Base-by-base conservation (phyloP, 805 yeast species). In the Lipomyces orientalis region DNA sequence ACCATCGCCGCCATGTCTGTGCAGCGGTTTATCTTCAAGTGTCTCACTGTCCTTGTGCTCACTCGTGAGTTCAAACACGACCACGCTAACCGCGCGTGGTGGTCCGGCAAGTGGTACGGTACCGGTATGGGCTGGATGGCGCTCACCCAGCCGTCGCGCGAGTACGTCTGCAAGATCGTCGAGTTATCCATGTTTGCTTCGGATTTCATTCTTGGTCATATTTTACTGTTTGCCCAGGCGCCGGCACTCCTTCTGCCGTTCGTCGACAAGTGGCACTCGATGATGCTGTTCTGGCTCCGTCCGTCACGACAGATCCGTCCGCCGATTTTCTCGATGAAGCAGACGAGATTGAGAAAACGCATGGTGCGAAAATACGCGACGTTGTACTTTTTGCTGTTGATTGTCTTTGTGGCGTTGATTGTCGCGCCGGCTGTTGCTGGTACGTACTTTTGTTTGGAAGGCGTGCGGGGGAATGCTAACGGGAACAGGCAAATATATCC, bases 61-160 rank as follows among this genome's bases (percentile, higher is more conserved):
- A 91, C 98, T 62, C 88, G 99, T 84, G 99, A 95, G 83, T 93
- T 93, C 85, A 92, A 92, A 88, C 91, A 90, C 75, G 98, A 94
- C 81, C 91, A 89, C 77, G 84, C 98, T 49, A 95, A 95, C 83
- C 90, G 97, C 75, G 98, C 99, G 35, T 95, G 97, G 96, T 95
- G 99, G 99, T 91, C 97, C 66, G 99, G 99, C 85, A 93, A 93
- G 81, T 95, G 99, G 99, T 93, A 93, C 80, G 95, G 97, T 67
- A 84, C 91, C 68, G 95, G 97, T 77, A 82, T 94, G 80, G 99
- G 98, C 68, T 88, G 89, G 87, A 87, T 89, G 86, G 97, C 98
- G 25, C 86, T 90, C 85, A 89, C 98, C 43, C 98, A 94, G 83
- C 99, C 99, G 70, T 78, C 90, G 62, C 91, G 99, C 85, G 99